Base-by-base conservation (phyloP, 139 green algal genomes). In the Chlorella sorokiniana region DNA sequence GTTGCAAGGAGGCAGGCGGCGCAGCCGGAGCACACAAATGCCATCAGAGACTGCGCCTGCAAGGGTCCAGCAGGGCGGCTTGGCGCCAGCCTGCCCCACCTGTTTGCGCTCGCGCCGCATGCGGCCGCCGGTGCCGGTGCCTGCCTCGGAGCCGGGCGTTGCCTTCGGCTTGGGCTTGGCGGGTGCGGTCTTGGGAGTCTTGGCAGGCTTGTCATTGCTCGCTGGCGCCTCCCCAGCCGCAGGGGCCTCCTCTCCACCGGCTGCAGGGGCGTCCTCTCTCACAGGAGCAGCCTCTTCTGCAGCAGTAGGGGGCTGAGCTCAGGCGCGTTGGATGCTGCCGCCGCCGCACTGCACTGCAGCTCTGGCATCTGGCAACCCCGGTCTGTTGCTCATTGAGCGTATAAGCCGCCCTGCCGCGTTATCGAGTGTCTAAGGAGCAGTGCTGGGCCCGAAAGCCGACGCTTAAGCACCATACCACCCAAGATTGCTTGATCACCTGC, bases 51-150 rank as follows among this genome's bases (percentile, higher is more conserved):
- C n/a, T n/a, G n/a, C n/a, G n/a, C n/a, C n/a, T n/a, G n/a, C n/a
- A n/a, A n/a, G n/a, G n/a, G n/a, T n/a, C n/a, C n/a, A n/a, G n/a
- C n/a, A n/a, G n/a, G n/a, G n/a, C n/a, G n/a, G n/a, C n/a, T n/a
- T n/a, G n/a, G n/a, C n/a, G n/a, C n/a, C n/a, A n/a, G n/a, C n/a
- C n/a, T n/a, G n/a, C n/a, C n/a, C n/a, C 20, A 79, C 82, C 69
- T 81, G 62, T 31, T 86, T 86, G 45, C 82, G 82, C 72, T 86
- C 82, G 29, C 82, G 82, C 35, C 59, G 70, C 27, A 31, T 37
- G 18, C 82, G 76, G 18, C 75, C 82, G 41, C 41, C 81, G 35
- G 76, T 82, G 44, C 48, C 44, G 33, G 76, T 54, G 76, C 76
- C 63, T 7, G 38, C 62, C 1, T 44, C 61, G 2, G 70, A 16